Evolutionary conservation across 306 rosid species (phyloP).

Genomic region (Trichosanthes truncata): DNA sequence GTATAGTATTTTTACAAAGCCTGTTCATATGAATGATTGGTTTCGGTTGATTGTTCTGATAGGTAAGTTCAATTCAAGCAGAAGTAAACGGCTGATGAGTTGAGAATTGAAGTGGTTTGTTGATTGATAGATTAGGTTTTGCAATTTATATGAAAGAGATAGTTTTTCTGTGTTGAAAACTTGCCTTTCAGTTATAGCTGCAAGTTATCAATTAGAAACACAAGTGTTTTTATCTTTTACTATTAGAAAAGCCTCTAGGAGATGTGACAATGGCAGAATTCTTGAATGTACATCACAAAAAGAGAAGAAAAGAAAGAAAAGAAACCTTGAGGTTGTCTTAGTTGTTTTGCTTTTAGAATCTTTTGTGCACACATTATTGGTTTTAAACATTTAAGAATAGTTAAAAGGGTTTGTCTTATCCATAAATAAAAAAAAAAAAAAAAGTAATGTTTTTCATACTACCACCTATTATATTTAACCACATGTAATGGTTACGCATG

Average conservation of each 20-base stretch:
- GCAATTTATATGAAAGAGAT: neutral
- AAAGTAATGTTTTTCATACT: too few relatives aligned
- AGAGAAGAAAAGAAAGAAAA: neutral
- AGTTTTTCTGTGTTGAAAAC: neutral
- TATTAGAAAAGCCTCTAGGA: neutral
- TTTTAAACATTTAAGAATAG: too few relatives aligned
- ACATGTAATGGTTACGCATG: too few relatives aligned
- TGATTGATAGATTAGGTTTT: neutral
- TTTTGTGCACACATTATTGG: too few relatives aligned
- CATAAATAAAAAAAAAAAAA: too few relatives aligned
- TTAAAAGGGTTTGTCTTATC: neutral
- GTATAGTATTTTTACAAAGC: neutral
- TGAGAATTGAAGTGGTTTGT: neutral
- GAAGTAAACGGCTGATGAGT: neutral
- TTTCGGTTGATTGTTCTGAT: neutral
- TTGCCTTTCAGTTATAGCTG: neutral
- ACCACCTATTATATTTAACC: too few relatives aligned
- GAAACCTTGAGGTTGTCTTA: neutral
- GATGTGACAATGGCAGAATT: neutral
- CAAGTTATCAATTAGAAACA: neutral
- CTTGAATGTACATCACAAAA: neutral
- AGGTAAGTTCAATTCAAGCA: slow-evolving; percentile 3
- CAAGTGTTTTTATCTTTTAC: neutral
- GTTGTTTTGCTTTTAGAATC: too few relatives aligned
- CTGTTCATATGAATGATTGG: neutral